A percentile compares a stretch with the other conserved stretches of the same genome.
phyloP scores from a whole-genome alignment of 306 rosid species.

The Rosa rugosa region DNA sequence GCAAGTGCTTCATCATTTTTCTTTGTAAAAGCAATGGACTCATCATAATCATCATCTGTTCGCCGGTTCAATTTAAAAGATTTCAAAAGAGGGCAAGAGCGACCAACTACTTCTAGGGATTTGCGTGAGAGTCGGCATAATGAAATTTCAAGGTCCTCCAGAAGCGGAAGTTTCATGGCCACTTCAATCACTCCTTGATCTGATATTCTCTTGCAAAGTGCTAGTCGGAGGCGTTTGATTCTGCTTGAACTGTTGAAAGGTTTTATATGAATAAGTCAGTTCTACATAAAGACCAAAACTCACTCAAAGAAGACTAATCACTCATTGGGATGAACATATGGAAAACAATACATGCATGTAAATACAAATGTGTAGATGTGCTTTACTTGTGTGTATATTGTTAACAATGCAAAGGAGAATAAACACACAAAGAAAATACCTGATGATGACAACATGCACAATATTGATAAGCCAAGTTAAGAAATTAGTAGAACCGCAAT shows the following conservation, averaged over 20 bases:
- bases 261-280: neutral
- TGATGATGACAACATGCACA: neutral
- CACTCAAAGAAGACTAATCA: neutral
- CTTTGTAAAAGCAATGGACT: neutral
- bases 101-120: constrained; percentile 47
- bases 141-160: constrained; percentile 66
- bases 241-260: constrained; percentile 39
- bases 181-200: constrained; percentile 45
- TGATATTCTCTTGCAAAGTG: constrained; percentile 37
- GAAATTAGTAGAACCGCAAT: no score
- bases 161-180: constrained; percentile 39
- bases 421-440: neutral
- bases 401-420: neutral
- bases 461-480: neutral
- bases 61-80: neutral
- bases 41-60: neutral
- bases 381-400: neutral
- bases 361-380: neutral
- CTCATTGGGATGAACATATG: neutral
- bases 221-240: constrained; percentile 44
- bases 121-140: constrained; percentile 23
- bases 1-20: constrained; percentile 45
- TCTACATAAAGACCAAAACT: neutral
- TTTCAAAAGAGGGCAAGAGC: constrained; percentile 36
- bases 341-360: neutral